Conservation (phyloP, 148 eudicot species). For the Vaccinium corymbosum region DNA sequence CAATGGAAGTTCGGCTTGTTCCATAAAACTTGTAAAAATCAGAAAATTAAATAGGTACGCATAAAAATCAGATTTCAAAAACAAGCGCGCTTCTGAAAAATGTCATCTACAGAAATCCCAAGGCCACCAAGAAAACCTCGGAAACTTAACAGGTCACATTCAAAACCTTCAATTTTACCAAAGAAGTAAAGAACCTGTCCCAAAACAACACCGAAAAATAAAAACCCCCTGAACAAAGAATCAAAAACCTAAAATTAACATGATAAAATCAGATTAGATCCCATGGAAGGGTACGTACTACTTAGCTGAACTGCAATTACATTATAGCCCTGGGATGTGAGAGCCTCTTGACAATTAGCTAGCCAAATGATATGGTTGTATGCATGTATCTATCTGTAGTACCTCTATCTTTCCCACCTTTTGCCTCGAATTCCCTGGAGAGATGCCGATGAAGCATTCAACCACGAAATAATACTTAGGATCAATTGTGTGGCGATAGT, state of each 20-base stretch:
- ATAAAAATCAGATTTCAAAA: not conserved
- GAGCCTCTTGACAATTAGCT: no score
- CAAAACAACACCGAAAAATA: not conserved
- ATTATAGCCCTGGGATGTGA: not conserved
- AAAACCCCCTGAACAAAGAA: not conserved
- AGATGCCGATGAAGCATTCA: not conserved
- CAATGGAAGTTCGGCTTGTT: conserved; percentile 96
- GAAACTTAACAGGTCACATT: not conserved
- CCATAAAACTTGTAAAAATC: conserved; percentile 56
- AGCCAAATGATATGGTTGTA: not conserved
- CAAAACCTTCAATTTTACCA: not conserved
- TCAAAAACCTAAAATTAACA: not conserved
- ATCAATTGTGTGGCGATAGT: not conserved
- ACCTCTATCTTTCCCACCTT: not conserved
- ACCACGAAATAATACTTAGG: not conserved
- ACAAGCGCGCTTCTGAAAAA: not conserved
- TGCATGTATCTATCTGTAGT: not conserved
- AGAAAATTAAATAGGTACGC: not conserved
- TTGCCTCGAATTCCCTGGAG: not conserved
- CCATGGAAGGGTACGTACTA: not conserved
- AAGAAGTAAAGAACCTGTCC: not conserved
- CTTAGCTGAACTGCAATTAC: not conserved
- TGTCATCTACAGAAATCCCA: not conserved
- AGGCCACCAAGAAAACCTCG: not conserved
- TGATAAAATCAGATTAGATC: not conserved